Percentiles rank a stretch among this genome's conserved stretches.
These are phyloP conservation scores for Tricholoma sp. DNA, from an alignment of 768 basidiomycete genomes.

Conservation along the genomic window DNA sequence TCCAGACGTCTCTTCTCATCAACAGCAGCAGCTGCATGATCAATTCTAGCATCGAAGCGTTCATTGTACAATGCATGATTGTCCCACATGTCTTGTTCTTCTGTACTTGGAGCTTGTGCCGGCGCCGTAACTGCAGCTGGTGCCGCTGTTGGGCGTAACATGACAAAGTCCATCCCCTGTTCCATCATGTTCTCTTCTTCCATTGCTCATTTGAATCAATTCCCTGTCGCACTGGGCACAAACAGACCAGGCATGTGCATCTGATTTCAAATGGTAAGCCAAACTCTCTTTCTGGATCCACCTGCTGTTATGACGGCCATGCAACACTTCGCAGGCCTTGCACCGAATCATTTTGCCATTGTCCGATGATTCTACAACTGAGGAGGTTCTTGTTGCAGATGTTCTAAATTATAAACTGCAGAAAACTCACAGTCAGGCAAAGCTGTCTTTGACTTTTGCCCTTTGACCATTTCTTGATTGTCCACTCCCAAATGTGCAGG, in stretches of 20 bases:
- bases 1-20: slow-evolving; percentile 2
- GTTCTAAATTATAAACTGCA: neutral
- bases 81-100: slow-evolving; percentile 7
- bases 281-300: slow-evolving; percentile 5
- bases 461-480: neutral
- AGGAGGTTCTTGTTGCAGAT: neutral
- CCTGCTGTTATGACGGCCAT: neutral
- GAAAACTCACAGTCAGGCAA: slow-evolving; percentile 1
- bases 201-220: neutral
- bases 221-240: neutral
- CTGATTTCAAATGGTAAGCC: neutral
- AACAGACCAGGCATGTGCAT: neutral
- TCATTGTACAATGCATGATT: neutral
- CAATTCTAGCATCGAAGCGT: neutral
- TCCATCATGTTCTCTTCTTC: neutral
- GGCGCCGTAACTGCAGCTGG: neutral
- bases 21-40: neutral
- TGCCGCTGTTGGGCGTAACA: neutral
- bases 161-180: neutral
- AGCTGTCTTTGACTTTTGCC: neutral
- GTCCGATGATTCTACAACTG: slow-evolving; percentile 5
- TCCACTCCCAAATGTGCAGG: too few species aligned
- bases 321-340: neutral
- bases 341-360: slow-evolving; percentile 2
- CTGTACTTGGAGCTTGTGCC: neutral